These are phyloP conservation scores for Obelidium mucronatum DNA, from an alignment of 192 early-diverging fungal genomes.

Conservation along the genomic window DNA sequence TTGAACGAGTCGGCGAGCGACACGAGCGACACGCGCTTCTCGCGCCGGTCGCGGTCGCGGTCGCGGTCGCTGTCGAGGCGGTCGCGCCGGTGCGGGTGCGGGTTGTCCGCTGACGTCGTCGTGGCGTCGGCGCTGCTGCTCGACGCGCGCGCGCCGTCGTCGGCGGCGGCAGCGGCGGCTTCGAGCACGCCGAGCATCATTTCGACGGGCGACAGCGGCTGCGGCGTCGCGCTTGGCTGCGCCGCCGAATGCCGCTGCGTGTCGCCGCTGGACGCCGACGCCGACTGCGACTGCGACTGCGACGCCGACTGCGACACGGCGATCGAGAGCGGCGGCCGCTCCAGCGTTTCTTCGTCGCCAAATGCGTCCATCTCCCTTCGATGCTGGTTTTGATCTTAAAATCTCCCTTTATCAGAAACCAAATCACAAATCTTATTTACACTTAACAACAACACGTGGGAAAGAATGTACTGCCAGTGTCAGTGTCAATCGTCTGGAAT, in stretches of 20 bases:
- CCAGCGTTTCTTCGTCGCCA: no score
- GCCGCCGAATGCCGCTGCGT: background rate
- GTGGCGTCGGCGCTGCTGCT: background rate
- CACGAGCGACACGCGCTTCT: background rate
- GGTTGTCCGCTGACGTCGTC: background rate
- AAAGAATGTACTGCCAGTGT: no score
- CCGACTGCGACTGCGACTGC: no score
- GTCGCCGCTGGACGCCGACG: background rate
- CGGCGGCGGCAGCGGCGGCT: background rate
- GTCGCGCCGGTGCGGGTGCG: background rate
- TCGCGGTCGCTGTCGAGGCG: background rate
- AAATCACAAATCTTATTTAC: no score
- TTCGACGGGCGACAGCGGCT: conserved; percentile 1
- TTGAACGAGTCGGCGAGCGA: background rate
- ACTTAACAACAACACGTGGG: no score
- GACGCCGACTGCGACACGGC: background rate
- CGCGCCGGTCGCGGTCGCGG: no score
- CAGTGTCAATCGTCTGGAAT: no score
- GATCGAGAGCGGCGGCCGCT: no score
- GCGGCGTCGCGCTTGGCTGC: background rate
- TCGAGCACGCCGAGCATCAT: background rate
- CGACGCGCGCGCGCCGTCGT: background rate
- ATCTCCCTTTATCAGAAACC: no score
- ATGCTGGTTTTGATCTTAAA: no score
- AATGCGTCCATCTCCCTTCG: no score